Percentiles rank a stretch among this genome's conserved stretches.
Evolutionary conservation across 2,329 filamentous ascomycete species (phyloP).

Genomic region (Colletotrichum tabaci): DNA sequence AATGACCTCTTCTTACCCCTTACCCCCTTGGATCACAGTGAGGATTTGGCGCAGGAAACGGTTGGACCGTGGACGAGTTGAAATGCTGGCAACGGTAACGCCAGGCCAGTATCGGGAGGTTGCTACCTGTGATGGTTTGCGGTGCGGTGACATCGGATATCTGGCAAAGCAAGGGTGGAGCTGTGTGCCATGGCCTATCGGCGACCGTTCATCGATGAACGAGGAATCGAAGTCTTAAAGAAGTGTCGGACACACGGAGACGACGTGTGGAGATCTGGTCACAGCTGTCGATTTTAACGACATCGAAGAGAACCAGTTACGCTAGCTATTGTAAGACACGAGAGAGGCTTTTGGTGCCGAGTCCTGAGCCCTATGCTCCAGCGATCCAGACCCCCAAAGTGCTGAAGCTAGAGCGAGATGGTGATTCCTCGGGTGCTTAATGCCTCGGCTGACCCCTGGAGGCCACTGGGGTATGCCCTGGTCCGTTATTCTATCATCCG

Average conservation of each 20-base stretch:
- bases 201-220: slow-evolving; percentile 1
- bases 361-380: not conserved
- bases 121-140: slow-evolving; percentile 36
- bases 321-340: not conserved
- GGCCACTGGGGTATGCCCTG: slow-evolving; percentile 38
- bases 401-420: slow-evolving; percentile 12
- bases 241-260: not conserved
- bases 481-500: slow-evolving; percentile 17
- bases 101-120: slow-evolving; percentile 26
- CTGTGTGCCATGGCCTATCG: slow-evolving; percentile 1
- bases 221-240: not conserved
- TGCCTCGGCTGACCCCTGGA: slow-evolving; percentile 27
- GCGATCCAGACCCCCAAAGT: slow-evolving; percentile 7
- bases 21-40: not conserved
- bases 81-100: not conserved
- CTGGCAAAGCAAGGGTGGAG: slow-evolving; percentile 35
- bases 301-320: not conserved
- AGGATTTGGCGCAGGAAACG: slow-evolving; percentile 10
- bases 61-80: slow-evolving; percentile 9
- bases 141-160: slow-evolving; percentile 39
- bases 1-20: not conserved
- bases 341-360: slow-evolving; percentile 6
- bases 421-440: slow-evolving; percentile 17
- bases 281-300: not conserved
- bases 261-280: not conserved